Evolutionary conservation across 2,329 filamentous ascomycete species (phyloP).

Genomic region (Lithohypha guttulata): DNA sequence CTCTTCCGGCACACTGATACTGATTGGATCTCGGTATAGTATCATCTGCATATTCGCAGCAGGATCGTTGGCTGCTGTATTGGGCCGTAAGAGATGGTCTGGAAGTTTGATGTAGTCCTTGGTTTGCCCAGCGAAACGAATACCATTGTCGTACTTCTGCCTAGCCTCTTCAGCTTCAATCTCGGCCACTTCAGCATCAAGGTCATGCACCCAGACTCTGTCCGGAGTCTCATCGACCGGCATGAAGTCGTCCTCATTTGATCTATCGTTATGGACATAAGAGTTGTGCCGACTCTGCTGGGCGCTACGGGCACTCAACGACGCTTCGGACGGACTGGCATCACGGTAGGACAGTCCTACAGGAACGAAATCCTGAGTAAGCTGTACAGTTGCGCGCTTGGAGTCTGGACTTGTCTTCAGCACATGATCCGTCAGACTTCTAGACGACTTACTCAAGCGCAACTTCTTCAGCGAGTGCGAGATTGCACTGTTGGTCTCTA

Average conservation of each 20-base stretch:
- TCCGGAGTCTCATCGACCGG: slow-evolving; percentile 75
- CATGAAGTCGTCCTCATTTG: slow-evolving; percentile 52
- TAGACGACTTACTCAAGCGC: slow-evolving; percentile 4
- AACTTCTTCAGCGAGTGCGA: slow-evolving; percentile 8
- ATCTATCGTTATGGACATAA: background rate
- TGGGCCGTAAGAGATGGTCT: slow-evolving; percentile 47
- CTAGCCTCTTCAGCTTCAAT: slow-evolving; percentile 45
- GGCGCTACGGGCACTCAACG: slow-evolving; percentile 10
- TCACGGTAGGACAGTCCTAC: slow-evolving; percentile 1
- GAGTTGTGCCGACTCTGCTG: background rate
- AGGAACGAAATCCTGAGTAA: background rate
- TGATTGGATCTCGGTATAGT: slow-evolving; percentile 69
- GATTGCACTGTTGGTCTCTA: slow-evolving; percentile 1
- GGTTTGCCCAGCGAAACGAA: slow-evolving; percentile 73
- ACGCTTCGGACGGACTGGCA: slow-evolving; percentile 14
- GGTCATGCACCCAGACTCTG: slow-evolving; percentile 80
- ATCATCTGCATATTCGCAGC: slow-evolving; percentile 42
- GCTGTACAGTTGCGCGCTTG: background rate
- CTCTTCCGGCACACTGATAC: slow-evolving; percentile 63
- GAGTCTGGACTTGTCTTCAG: background rate
- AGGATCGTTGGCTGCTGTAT: slow-evolving; percentile 22
- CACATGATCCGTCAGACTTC: background rate
- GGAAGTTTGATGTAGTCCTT: slow-evolving; percentile 65
- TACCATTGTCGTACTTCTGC: slow-evolving; percentile 56
- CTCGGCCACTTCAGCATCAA: slow-evolving; percentile 76